Evolutionary conservation across 1,284 basidiomycete species (phyloP).

Genomic region (Meripilus lineatus): DNA sequence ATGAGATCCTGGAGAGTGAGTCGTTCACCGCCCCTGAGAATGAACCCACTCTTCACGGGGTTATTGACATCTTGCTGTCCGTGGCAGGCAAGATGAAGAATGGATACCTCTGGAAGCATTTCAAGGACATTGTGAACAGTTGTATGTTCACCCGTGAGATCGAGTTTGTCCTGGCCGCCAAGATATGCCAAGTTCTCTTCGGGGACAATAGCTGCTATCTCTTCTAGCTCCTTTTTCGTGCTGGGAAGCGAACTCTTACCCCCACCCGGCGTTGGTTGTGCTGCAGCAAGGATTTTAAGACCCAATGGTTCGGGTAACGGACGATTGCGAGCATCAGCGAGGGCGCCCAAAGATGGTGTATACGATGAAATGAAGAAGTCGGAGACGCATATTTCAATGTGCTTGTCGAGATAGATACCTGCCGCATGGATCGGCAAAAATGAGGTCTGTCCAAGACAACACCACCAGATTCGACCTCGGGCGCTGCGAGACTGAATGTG

Average conservation of each 20-base stretch:
- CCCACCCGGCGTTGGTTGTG: not conserved
- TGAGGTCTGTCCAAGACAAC: too few species aligned
- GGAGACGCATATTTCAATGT: too few species aligned
- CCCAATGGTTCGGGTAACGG: not conserved
- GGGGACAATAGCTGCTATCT: too few species aligned
- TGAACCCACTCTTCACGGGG: not conserved
- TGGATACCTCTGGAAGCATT: constrained; percentile 13
- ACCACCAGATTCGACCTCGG: too few species aligned
- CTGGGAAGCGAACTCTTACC: too few species aligned
- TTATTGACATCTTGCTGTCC: constrained; percentile 16
- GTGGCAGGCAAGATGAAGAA: constrained; percentile 29
- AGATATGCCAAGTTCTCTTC: not conserved
- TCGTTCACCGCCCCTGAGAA: not conserved
- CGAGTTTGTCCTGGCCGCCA: not conserved
- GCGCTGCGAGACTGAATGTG: too few species aligned
- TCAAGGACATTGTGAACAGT: constrained; percentile 12
- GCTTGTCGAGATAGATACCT: too few species aligned
- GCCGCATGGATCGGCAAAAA: too few species aligned
- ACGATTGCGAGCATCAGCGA: not conserved
- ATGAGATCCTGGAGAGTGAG: not conserved
- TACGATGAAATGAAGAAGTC: constrained; percentile 23
- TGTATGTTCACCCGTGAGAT: not conserved
- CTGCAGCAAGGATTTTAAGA: not conserved
- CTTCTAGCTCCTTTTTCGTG: too few species aligned
- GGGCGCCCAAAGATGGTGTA: constrained; percentile 17